These are phyloP conservation scores for Talaromyces thailandensis DNA, from an alignment of 495 filamentous ascomycete genomes.

Conservation along the genomic window DNA sequence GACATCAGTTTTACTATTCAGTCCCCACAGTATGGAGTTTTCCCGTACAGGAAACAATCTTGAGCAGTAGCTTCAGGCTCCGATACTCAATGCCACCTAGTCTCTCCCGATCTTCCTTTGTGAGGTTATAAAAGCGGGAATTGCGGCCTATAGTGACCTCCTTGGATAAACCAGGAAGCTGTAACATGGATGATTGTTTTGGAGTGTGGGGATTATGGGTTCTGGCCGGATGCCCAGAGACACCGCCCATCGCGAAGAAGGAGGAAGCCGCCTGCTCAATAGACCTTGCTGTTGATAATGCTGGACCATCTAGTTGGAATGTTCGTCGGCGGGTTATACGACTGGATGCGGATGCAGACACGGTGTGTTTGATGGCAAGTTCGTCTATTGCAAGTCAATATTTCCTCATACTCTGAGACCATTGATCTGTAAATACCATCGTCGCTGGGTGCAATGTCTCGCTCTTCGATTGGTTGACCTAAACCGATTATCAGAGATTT, in stretches of 20 bases:
- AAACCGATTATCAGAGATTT: background rate
- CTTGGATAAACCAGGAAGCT: slow-evolving; percentile 12
- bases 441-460: background rate
- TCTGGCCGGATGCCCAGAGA: background rate
- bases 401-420: too few relatives aligned
- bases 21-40: background rate
- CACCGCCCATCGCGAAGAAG: background rate
- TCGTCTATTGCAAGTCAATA: too few relatives aligned
- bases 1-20: background rate
- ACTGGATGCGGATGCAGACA: slow-evolving; percentile 1
- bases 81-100: slow-evolving; percentile 59
- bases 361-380: background rate
- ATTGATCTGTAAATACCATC: too few relatives aligned
- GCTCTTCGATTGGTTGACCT: background rate
- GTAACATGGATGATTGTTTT: background rate
- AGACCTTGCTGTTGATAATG: background rate
- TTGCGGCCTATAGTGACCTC: slow-evolving; percentile 64
- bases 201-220: background rate
- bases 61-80: slow-evolving; percentile 44
- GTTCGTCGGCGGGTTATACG: background rate
- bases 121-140: slow-evolving; percentile 64
- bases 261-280: background rate
- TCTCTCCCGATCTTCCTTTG: slow-evolving; percentile 48
- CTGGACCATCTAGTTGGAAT: background rate
- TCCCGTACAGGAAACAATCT: slow-evolving; percentile 38